Evolutionary conservation across 1,284 basidiomycete species (phyloP), one percentile per base, ranked within the genome.

Genomic region (Rhodotorula sp.): DNA sequence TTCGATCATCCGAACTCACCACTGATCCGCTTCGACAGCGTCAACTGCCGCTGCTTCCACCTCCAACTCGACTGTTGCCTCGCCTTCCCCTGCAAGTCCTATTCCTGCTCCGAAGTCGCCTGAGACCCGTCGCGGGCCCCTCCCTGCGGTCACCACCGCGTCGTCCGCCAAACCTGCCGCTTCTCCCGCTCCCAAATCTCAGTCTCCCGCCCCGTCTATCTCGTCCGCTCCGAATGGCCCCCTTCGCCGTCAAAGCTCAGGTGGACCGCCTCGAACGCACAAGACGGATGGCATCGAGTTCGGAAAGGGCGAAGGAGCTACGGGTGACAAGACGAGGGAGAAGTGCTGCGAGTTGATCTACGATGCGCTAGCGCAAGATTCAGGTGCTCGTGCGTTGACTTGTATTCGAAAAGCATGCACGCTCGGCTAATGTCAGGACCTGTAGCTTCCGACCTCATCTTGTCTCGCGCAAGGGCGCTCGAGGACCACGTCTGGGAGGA

Each of bases 281-380:
- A 91, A 89, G 79, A 80, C 78, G 17, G 93, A 95, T 75, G 88
- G 86, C 3, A 81, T 91, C 64, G 85, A 83, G 59, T 82, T 86
- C 7, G 80, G 83, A 57, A 82, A 81, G 53, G 87, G 54, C 2
- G n/a, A 62, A 74, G 51, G n/a, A 20, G 79, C 67, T 36, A 71
- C 85, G 0, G 87, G 87, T 2, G 90, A 93, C 76, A 85, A 83
- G 77, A 90, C 88, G 0, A 85, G 95, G 62, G 91, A 96, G 81
- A 92, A 89, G 77, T 97, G 94, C 79, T 85, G 90, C 27, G 90
- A 92, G 79, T 86, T 98, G 78, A 85, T 97, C 27, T 98, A 98
- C 78, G 91, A 97, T 78, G 90, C 92, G 22, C 85, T 99, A 51
- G 90, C 89, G 2, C 84, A 82, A 61, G 92, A 95, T 81, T 92